Base-by-base conservation (phyloP, 495 filamentous ascomycete species). In the Podospora fimiseda region DNA sequence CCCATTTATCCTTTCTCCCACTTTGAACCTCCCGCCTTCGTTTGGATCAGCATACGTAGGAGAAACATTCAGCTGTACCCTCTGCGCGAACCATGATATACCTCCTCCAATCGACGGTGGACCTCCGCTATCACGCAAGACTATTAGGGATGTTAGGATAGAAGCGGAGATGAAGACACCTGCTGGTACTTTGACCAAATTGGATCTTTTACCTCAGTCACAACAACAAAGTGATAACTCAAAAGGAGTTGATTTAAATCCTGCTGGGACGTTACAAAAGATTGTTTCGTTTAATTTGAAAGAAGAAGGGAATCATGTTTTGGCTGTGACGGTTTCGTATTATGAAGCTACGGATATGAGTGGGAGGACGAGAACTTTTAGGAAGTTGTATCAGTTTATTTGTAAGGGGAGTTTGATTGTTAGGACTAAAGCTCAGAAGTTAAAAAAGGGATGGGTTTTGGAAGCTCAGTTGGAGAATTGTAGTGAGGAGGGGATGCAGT, bases 401-500 rank as follows among this genome's bases (percentile, higher is more conserved):
- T 92, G 90, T 43, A 89, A 92, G 69, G 83, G 85, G 50, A 88
- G 88, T 58, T 71, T 98, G 53, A 87, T 90, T 50, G 91, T 98
- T 19, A 74, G 93, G 51, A 96, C 93, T 0, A 98, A 98, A 64
- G 78, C 85, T 0, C 86, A 84, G 6, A 73, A 48, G 30, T 51
- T 53, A 9, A 52, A 57, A 47, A 54, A 70, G 61, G 60, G 70
- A 36, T 81, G 78, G 72, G 82, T 84, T 48, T 73, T 98, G 53
- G 93, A 98, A 66, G 94, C 91, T 33, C 93, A 98, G 70, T 62
- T 98, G 52, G 93, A 98, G 74, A 98, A 97, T 67, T 83, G 90
- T 57, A 87, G 87, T 14, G 84, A 89, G 64, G 77, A 78, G 20
- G 74, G 77, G 20, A 76, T 88, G 52, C 71, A 76, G 47, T 68